Conservation (phyloP, 208 protist species). For the Trypanosomatidae sp. region DNA sequence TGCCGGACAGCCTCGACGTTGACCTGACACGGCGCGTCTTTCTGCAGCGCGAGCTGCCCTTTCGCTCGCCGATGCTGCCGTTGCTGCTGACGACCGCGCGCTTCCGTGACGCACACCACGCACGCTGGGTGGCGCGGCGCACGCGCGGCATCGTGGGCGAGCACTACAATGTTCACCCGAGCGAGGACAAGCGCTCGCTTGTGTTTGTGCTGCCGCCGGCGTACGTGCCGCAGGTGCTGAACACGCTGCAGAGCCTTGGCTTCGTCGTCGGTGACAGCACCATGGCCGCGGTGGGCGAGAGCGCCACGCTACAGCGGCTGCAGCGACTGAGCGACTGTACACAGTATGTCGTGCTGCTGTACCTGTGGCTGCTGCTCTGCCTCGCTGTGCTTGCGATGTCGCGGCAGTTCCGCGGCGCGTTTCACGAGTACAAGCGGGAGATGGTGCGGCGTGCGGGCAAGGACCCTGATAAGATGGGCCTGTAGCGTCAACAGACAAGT, state of each 20-base stretch:
- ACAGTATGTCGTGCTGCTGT: constrained; percentile 45
- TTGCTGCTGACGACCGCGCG: constrained; percentile 47
- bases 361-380: constrained; percentile 63
- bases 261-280: constrained; percentile 53
- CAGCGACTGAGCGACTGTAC: constrained; percentile 47
- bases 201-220: constrained; percentile 62
- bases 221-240: constrained; percentile 43
- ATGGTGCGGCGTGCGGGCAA: too few relatives aligned
- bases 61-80: constrained; percentile 48
- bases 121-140: constrained; percentile 37
- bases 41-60: constrained; percentile 59
- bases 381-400: constrained; percentile 55
- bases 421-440: constrained; percentile 67
- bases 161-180: constrained; percentile 63
- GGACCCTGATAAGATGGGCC: too few relatives aligned
- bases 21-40: constrained; percentile 61
- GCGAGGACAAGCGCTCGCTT: constrained; percentile 55
- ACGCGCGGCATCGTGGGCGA: constrained; percentile 60
- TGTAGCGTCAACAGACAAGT: too few relatives aligned
- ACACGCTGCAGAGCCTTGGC: constrained; percentile 55
- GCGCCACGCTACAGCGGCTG: constrained; percentile 26
- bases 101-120: constrained; percentile 46
- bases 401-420: constrained; percentile 30
- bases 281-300: constrained; percentile 32
- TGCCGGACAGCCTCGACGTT: constrained; percentile 71